phyloP scores from a whole-genome alignment of 805 yeast species.

The Metschnikowia anglica region DNA sequence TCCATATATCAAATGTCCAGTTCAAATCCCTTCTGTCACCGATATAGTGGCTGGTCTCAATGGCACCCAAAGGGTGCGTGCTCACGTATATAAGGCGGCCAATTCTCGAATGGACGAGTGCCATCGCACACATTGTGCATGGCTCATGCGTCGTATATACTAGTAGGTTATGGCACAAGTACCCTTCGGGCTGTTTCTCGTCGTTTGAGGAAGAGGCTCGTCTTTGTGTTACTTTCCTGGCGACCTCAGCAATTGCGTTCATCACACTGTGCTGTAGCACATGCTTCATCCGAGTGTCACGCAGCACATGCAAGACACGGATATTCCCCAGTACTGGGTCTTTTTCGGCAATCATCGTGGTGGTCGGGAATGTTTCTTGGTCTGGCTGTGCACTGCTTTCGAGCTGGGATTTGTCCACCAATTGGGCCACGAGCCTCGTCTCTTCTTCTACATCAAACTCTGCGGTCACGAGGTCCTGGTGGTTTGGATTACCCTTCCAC shows the following conservation, averaged over 20 bases:
- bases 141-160: slow-evolving; percentile 95
- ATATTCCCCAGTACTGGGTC: slow-evolving; percentile 24
- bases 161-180: slow-evolving; percentile 73
- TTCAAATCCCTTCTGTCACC: slow-evolving; percentile 76
- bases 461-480: slow-evolving; percentile 62
- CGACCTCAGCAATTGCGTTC: slow-evolving; percentile 65
- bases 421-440: slow-evolving; percentile 22
- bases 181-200: slow-evolving; percentile 28
- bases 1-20: slow-evolving; percentile 85
- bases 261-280: slow-evolving; percentile 76
- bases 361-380: slow-evolving; percentile 40
- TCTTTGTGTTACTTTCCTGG: slow-evolving; percentile 49
- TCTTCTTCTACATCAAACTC: slow-evolving; percentile 49
- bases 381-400: too few species aligned
- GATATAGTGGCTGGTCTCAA: slow-evolving; percentile 70
- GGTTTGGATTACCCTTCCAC: slow-evolving; percentile 91
- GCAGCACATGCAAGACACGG: slow-evolving; percentile 39
- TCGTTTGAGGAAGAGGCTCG: slow-evolving; percentile 23
- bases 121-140: slow-evolving; percentile 96
- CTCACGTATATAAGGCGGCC: slow-evolving; percentile 62
- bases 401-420: slow-evolving; percentile 18
- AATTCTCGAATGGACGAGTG: slow-evolving; percentile 85
- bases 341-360: slow-evolving; percentile 66
- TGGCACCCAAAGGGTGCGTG: slow-evolving; percentile 42
- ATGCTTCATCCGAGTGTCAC: slow-evolving; percentile 40